Percentiles rank a stretch among this genome's conserved stretches.
Conservation (phyloP, 495 filamentous ascomycete species). For the Alectoria sarmentosa region DNA sequence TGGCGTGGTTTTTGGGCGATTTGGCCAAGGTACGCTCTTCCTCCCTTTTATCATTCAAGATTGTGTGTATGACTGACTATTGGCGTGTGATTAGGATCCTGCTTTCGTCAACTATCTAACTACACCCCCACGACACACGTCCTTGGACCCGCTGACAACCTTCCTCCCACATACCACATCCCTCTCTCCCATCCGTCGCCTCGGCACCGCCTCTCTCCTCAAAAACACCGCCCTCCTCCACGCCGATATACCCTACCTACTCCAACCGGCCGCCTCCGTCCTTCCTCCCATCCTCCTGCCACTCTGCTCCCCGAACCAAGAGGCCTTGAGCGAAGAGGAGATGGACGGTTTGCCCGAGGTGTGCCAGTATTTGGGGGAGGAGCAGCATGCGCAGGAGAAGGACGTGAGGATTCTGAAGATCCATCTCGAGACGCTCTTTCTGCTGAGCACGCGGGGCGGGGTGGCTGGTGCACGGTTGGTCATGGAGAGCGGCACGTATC, state of each 20-base stretch:
- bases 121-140: slow-evolving; percentile 69
- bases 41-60: neutral
- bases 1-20: slow-evolving; percentile 90
- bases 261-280: slow-evolving; percentile 53
- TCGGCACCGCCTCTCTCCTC: slow-evolving; percentile 85
- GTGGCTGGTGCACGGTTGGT: slow-evolving; percentile 61
- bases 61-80: slow-evolving; percentile 26
- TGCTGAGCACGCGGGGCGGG: slow-evolving; percentile 61
- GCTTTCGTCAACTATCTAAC: slow-evolving; percentile 92
- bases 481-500: slow-evolving; percentile 74
- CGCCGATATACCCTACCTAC: slow-evolving; percentile 24
- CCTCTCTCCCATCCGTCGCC: slow-evolving; percentile 63
- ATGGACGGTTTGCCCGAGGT: slow-evolving; percentile 74
- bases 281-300: slow-evolving; percentile 80
- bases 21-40: slow-evolving; percentile 54
- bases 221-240: slow-evolving; percentile 79
- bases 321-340: slow-evolving; percentile 58
- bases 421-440: slow-evolving; percentile 77
- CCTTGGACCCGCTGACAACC: slow-evolving; percentile 56
- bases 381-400: slow-evolving; percentile 80
- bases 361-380: slow-evolving; percentile 77
- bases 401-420: slow-evolving; percentile 70
- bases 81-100: slow-evolving; percentile 72
- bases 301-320: slow-evolving; percentile 50
- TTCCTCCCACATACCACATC: slow-evolving; percentile 44